phyloP scores from a whole-genome alignment of 2,329 filamentous ascomycete species.

The Exutisphaerella laricina region DNA sequence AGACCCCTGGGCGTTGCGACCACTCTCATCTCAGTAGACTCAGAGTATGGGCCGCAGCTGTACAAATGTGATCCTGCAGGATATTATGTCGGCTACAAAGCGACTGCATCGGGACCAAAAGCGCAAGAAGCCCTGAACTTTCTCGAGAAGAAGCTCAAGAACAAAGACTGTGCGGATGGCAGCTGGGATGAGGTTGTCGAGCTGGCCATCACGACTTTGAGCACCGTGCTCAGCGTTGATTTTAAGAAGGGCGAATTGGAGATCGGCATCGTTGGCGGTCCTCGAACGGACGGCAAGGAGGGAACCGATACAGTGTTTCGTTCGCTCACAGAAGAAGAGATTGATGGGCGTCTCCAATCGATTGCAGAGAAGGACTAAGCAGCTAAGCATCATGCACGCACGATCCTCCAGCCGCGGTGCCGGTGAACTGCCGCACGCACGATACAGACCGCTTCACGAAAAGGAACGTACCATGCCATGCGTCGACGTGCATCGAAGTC shows the following conservation, averaged over 20 bases:
- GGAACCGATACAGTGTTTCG: conserved; percentile 76
- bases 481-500: conserved; percentile 3
- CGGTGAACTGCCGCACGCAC: conserved; percentile 1
- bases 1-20: conserved; percentile 92
- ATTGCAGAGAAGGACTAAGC: conserved; percentile 96
- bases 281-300: conserved; percentile 73
- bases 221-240: conserved; percentile 94
- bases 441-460: not conserved
- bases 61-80: conserved; percentile 98
- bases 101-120: conserved; percentile 92
- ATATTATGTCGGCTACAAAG: conserved; percentile 98
- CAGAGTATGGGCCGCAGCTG: conserved; percentile 85
- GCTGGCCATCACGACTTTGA: conserved; percentile 89
- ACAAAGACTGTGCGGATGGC: conserved; percentile 90
- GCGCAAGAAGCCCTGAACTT: conserved; percentile 98
- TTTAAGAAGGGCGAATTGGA: conserved; percentile 99
- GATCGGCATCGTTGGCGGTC: conserved; percentile 92
- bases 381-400: not conserved
- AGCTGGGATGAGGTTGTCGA: conserved; percentile 97
- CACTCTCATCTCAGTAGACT: conserved; percentile 89
- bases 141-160: conserved; percentile 99
- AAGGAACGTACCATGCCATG: conserved; percentile 1
- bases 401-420: conserved; percentile 9
- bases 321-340: conserved; percentile 91
- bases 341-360: conserved; percentile 94